Evolutionary conservation across 371 early-diverging fungal genomes (phyloP).

Genomic region (Paraphysoderma sedebokerense): DNA sequence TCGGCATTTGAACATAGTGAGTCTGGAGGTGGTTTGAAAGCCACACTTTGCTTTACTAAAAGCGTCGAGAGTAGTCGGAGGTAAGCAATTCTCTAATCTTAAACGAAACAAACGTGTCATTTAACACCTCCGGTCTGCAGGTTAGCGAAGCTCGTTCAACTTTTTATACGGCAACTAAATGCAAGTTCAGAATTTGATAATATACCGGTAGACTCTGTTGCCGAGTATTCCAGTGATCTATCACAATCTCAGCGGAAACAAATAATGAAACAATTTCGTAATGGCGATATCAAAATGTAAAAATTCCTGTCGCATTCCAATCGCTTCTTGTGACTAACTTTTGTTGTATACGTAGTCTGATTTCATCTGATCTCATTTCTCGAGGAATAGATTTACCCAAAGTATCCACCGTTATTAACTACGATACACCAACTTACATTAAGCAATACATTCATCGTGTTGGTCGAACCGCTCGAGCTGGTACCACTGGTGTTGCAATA

Average conservation of each 20-base stretch:
- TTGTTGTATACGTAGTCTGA: conserved; percentile 24
- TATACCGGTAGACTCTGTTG: conserved; percentile 16
- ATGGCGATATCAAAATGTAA: conserved; percentile 43
- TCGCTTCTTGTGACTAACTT: background rate
- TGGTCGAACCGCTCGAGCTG: conserved; percentile 96
- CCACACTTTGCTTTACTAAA: too few relatives aligned
- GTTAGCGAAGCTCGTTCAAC: too few relatives aligned
- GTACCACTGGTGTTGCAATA: conserved; percentile 70
- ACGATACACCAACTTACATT: conserved; percentile 74
- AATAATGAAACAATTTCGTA: conserved; percentile 47
- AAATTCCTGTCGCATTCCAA: background rate
- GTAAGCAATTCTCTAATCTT: too few relatives aligned
- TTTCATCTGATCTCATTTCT: conserved; percentile 86
- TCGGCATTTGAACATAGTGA: too few relatives aligned
- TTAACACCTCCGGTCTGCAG: too few relatives aligned
- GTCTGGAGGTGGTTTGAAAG: too few relatives aligned
- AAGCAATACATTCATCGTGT: conserved; percentile 94
- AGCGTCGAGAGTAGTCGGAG: too few relatives aligned
- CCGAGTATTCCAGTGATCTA: conserved; percentile 75
- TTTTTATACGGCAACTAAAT: too few relatives aligned
- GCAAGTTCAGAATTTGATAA: too few relatives aligned
- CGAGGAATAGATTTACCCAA: conserved; percentile 90
- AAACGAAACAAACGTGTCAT: too few relatives aligned
- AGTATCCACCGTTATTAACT: conserved; percentile 76
- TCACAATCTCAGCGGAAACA: conserved; percentile 36